Base-by-base conservation (phyloP, 495 filamentous ascomycete species). In the Penicillium fimorum region DNA sequence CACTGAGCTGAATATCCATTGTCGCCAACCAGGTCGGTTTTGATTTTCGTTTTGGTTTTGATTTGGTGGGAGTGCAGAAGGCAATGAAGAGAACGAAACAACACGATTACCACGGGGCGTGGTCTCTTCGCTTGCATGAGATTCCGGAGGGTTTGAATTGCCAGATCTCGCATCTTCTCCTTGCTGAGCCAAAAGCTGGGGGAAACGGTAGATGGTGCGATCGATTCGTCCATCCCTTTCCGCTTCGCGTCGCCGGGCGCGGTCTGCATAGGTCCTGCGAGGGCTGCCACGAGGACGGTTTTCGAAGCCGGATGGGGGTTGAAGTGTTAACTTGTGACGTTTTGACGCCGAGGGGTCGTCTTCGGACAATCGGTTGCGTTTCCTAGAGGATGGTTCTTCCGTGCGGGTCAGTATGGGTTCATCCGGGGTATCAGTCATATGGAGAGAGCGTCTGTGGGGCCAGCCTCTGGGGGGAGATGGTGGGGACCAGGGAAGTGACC, bases 181-280 rank as follows among this genome's bases (percentile, higher is more conserved):
- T 12, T 52, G 56, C 59, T 74, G 68, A 15, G 64, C 61, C 25
- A 75, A 41, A 8, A 69, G 57, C n/a, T 72, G 51, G 2, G 70
- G 67, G n/a, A 75, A 41, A n/a, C 72, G 71, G n/a, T 67, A 72
- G 12, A 72, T 47, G 11, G 74, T 77, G 3, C 55, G 56, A 24
- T 68, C 59, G 20, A 77, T 66, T 5, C 68, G 65, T 11, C 72
- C 72, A 35, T 60, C 55, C 12, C 55, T 50, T 43, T 73, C 67
- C 1, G 47, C 64, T 10, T 58, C 59, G 22, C 70, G 72, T 13
- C 69, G 64, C 15, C 55, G 65, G n/a, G 67, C 58, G 42, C 70
- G 69, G 12, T 66, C 64, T 5, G 68, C 60, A 37, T 69, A 68
- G 6, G 72, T 43, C 1, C 59, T 33, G 41, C 67, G 50, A 22